A percentile compares a stretch with the other conserved stretches of the same genome.
These are phyloP conservation scores for Lachnellula suecica DNA, from an alignment of 2,329 filamentous ascomycete species.

Conservation along the genomic window DNA sequence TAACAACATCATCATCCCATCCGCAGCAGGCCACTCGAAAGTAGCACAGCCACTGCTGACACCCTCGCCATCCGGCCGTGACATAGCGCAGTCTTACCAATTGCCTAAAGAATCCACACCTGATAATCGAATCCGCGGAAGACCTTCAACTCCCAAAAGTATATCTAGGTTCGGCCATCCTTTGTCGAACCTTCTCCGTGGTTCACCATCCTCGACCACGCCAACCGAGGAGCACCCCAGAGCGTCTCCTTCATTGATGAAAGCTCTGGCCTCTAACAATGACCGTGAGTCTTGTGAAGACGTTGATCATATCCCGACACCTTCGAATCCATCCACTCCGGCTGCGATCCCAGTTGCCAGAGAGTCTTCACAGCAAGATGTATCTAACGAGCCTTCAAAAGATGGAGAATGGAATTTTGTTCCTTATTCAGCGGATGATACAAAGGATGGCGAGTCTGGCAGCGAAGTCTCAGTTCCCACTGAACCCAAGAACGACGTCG, in stretches of 20 bases:
- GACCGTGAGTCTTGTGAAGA: background rate
- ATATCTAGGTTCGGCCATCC: conserved; percentile 1
- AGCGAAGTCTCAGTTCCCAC: background rate
- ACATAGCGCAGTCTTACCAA: background rate
- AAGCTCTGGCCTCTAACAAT: background rate
- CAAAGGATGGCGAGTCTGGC: too few species aligned
- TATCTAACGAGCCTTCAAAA: too few species aligned
- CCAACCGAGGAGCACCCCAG: background rate
- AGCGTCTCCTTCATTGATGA: background rate
- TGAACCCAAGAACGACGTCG: background rate
- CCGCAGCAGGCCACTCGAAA: background rate
- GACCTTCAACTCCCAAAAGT: background rate
- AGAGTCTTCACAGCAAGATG: too few species aligned
- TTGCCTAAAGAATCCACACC: background rate
- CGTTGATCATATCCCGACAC: background rate
- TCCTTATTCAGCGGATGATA: too few species aligned
- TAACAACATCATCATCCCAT: background rate
- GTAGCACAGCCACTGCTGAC: background rate
- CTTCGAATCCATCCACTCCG: too few species aligned
- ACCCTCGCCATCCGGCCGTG: background rate
- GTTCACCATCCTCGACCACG: background rate
- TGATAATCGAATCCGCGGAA: background rate
- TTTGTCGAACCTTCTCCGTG: background rate
- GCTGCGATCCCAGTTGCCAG: too few species aligned
- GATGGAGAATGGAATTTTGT: too few species aligned